phyloP scores from a whole-genome alignment of 768 basidiomycete genomes.

The Leucocoprinus leucothites region DNA sequence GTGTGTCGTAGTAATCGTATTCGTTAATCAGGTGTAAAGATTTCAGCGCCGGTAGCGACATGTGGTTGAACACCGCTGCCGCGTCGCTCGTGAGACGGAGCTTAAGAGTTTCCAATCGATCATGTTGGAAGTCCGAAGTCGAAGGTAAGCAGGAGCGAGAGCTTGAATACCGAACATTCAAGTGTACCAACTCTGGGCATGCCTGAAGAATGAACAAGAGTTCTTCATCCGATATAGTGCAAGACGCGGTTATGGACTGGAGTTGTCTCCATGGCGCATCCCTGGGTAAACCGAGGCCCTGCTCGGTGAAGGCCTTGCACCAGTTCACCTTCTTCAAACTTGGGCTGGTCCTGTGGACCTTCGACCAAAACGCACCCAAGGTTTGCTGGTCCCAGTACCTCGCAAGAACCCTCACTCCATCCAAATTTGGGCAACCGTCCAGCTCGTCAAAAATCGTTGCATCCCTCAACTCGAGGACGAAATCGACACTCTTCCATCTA shows the following conservation, averaged over 20 bases:
- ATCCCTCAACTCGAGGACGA: conserved; percentile 1
- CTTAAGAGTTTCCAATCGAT: not conserved
- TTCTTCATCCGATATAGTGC: not conserved
- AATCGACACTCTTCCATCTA: not conserved
- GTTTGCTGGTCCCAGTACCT: not conserved
- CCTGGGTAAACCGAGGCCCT: not conserved
- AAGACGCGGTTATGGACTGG: not conserved
- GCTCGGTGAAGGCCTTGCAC: not conserved
- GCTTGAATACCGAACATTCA: not conserved
- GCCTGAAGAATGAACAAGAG: conserved; percentile 5
- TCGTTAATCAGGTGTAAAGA: not conserved
- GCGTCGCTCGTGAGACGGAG: not conserved
- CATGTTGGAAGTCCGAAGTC: not conserved
- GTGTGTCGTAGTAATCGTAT: not conserved
- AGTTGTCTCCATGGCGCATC: conserved; percentile 7
- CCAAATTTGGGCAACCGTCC: not conserved
- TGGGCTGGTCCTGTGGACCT: not conserved
- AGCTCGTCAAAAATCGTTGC: not conserved
- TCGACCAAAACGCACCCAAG: conserved; percentile 4
- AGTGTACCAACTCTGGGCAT: not conserved
- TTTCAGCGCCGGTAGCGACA: conserved; percentile 1
- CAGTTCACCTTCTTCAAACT: not conserved
- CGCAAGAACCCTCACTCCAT: not conserved
- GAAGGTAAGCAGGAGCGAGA: not conserved
- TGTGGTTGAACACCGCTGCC: not conserved